phyloP scores from a whole-genome alignment of 1,284 basidiomycete genomes.

The Trichosporon faecale region DNA sequence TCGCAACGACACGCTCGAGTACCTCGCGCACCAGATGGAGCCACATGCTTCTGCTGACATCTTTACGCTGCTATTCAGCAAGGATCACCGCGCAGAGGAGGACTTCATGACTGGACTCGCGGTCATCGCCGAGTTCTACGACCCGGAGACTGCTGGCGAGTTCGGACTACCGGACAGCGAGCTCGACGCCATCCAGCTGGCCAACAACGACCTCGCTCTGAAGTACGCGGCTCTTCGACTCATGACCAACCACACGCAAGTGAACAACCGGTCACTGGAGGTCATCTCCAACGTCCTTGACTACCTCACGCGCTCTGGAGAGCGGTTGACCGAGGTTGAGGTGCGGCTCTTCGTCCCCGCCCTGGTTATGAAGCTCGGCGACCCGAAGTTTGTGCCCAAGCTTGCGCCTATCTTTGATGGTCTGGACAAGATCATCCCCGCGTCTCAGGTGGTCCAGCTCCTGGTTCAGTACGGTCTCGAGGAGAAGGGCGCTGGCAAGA shows the following conservation, averaged over 20 bases:
- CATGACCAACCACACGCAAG: conserved; percentile 89
- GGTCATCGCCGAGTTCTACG: conserved; percentile 71
- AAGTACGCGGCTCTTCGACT: conserved; percentile 92
- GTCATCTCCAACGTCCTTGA: conserved; percentile 74
- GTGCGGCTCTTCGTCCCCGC: conserved; percentile 86
- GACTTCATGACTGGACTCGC: conserved; percentile 80
- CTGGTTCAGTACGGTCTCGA: conserved; percentile 66
- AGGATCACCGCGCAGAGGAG: conserved; percentile 92
- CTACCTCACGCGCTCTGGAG: conserved; percentile 67
- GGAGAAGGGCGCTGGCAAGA: conserved; percentile 48
- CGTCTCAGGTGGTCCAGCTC: conserved; percentile 67
- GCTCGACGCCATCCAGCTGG: conserved; percentile 68
- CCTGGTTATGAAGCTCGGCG: conserved; percentile 73
- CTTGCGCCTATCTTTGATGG: conserved; percentile 55
- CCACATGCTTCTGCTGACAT: conserved; percentile 73
- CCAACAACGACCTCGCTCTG: conserved; percentile 86
- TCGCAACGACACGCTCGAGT: conserved; percentile 78
- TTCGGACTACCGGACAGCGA: conserved; percentile 59
- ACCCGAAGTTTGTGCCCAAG: conserved; percentile 54
- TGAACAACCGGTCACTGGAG: conserved; percentile 85
- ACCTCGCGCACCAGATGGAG: conserved; percentile 89
- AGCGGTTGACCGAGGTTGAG: conserved; percentile 83
- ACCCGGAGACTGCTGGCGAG: conserved; percentile 61
- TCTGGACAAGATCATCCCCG: conserved; percentile 52
- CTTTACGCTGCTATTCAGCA: conserved; percentile 80